Evolutionary conservation across 306 rosid genomes (phyloP).

Genomic region (Quercus aquifolioides): DNA sequence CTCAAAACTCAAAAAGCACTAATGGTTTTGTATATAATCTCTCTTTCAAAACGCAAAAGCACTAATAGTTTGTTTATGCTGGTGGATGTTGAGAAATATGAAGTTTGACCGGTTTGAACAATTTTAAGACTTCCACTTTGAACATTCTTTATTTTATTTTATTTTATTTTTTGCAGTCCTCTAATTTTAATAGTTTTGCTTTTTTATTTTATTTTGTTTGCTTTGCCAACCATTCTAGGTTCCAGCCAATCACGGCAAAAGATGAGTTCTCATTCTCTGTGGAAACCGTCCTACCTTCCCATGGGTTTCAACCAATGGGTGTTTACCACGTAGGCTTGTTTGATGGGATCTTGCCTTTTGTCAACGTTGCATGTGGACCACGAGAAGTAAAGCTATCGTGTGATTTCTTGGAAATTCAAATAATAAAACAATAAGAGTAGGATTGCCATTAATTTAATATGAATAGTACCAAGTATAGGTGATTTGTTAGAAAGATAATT

Average conservation of each 20-base stretch:
- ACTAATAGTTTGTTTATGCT: background rate
- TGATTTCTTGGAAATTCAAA: background rate
- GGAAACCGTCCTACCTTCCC: background rate
- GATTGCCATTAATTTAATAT: background rate
- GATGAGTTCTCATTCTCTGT: background rate
- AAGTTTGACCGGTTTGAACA: constrained; percentile 4
- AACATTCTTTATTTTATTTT: too few species aligned
- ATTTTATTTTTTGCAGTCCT: too few species aligned
- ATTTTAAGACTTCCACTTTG: background rate
- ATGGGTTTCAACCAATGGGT: background rate
- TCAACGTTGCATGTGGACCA: background rate
- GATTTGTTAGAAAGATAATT: background rate
- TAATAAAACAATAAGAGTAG: background rate
- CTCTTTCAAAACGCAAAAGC: background rate
- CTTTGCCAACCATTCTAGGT: too few species aligned
- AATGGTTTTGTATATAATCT: background rate
- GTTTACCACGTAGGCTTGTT: background rate
- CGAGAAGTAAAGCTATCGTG: background rate
- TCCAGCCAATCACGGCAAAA: too few species aligned
- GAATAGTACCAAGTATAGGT: too few species aligned
- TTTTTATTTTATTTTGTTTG: too few species aligned
- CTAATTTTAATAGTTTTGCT: too few species aligned
- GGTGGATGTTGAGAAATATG: constrained; percentile 1
- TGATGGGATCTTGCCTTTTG: background rate
- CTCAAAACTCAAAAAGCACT: background rate